Percentiles rank a stretch among this genome's conserved stretches.
phyloP scores from a whole-genome alignment of 2,329 filamentous ascomycete species.

The Ophiocordyceps camponoti-rufipedis region DNA sequence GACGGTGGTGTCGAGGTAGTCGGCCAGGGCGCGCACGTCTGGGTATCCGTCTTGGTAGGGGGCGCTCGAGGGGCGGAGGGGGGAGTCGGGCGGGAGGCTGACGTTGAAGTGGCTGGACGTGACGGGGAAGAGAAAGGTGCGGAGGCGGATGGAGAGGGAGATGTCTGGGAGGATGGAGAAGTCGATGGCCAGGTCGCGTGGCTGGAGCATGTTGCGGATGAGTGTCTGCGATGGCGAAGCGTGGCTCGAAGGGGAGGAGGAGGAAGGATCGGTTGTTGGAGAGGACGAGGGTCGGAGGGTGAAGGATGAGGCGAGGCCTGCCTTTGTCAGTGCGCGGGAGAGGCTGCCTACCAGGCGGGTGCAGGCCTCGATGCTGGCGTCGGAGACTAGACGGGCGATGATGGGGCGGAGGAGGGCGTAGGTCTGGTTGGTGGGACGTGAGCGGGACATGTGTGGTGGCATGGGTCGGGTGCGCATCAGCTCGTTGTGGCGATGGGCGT shows the following conservation, averaged over 20 bases:
- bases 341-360: slow-evolving; percentile 24
- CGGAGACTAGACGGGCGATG: slow-evolving; percentile 28
- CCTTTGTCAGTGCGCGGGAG: slow-evolving; percentile 22
- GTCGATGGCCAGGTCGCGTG: slow-evolving; percentile 22
- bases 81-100: slow-evolving; percentile 17
- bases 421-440: slow-evolving; percentile 18
- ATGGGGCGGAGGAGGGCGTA: slow-evolving; percentile 33
- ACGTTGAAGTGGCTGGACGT: slow-evolving; percentile 27
- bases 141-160: slow-evolving; percentile 23
- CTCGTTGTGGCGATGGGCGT: slow-evolving; percentile 63
- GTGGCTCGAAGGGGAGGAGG: slow-evolving; percentile 15
- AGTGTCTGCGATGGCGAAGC: slow-evolving; percentile 24
- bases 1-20: slow-evolving; percentile 26
- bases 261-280: slow-evolving; percentile 7
- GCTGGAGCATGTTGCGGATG: slow-evolving; percentile 22
- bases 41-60: slow-evolving; percentile 26
- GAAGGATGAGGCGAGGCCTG: slow-evolving; percentile 26
- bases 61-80: slow-evolving; percentile 20
- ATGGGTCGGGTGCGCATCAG: slow-evolving; percentile 44
- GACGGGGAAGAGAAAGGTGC: slow-evolving; percentile 23
- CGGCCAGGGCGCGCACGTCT: slow-evolving; percentile 21
- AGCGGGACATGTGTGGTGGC: slow-evolving; percentile 18
- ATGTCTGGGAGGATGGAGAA: slow-evolving; percentile 25
- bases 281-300: slow-evolving; percentile 12
- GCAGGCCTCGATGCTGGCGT: slow-evolving; percentile 19